These are phyloP conservation scores for Didymella glomerata DNA, from an alignment of 2,329 filamentous ascomycete species.

Conservation along the genomic window DNA sequence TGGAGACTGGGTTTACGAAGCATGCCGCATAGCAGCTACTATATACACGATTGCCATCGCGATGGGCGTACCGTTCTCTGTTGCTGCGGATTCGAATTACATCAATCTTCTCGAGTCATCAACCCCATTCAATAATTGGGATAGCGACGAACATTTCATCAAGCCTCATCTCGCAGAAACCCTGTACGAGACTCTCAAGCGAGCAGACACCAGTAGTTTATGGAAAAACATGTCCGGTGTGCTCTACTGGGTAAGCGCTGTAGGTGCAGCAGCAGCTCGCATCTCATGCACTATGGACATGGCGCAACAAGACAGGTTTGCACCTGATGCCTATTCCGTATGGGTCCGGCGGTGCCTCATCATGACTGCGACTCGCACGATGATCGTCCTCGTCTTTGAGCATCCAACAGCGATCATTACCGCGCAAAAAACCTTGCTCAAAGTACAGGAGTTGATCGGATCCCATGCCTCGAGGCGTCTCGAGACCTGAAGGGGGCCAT, in stretches of 20 bases:
- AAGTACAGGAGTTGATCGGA: constrained; percentile 40
- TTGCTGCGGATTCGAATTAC: constrained; percentile 31
- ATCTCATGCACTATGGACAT: constrained; percentile 25
- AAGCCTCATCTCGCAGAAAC: constrained; percentile 30
- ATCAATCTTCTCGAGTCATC: not conserved
- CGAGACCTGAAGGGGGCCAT: not conserved
- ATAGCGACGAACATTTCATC: not conserved
- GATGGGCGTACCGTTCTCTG: constrained; percentile 38
- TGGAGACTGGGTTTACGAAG: constrained; percentile 47
- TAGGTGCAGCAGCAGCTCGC: constrained; percentile 45
- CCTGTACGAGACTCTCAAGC: constrained; percentile 35
- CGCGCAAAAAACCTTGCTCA: constrained; percentile 39
- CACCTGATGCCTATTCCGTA: constrained; percentile 27
- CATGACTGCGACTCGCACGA: constrained; percentile 39
- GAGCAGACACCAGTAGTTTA: constrained; percentile 35
- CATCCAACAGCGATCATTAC: constrained; percentile 37
- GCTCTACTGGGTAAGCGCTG: constrained; percentile 45
- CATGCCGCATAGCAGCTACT: constrained; percentile 45
- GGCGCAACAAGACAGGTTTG: constrained; percentile 10
- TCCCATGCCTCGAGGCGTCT: constrained; percentile 11
- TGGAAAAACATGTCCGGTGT: constrained; percentile 48
- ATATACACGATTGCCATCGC: constrained; percentile 46
- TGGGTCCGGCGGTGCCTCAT: constrained; percentile 41
- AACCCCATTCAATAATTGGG: not conserved
- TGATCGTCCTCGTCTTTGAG: constrained; percentile 39